Evolutionary conservation across 192 early-diverging fungal species (phyloP).

Genomic region (Backusella morwellensis): DNA sequence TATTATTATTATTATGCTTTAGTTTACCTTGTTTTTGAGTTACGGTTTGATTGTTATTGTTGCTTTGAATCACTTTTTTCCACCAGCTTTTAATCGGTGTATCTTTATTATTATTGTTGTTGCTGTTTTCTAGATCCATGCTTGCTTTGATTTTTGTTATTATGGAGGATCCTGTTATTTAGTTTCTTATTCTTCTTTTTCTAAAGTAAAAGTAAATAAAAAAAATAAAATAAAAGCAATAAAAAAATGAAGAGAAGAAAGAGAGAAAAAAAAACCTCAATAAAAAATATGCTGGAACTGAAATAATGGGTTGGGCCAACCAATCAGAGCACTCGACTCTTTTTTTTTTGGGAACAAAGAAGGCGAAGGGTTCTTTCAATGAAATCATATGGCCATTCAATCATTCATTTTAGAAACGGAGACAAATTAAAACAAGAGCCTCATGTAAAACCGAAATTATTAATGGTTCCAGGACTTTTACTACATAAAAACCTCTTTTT

Average conservation of each 20-base stretch:
- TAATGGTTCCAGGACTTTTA: too few relatives aligned
- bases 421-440: too few relatives aligned
- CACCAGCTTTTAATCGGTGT: constrained; percentile 8
- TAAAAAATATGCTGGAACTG: background rate
- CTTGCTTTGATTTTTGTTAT: background rate
- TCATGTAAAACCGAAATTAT: too few relatives aligned
- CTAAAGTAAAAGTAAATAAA: background rate
- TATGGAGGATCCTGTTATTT: background rate
- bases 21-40: constrained; percentile 6
- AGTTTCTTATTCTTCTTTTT: background rate
- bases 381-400: too few relatives aligned
- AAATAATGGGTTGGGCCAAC: background rate
- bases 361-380: too few relatives aligned
- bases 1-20: background rate
- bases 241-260: background rate
- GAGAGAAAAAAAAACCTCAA: background rate
- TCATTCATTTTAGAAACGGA: too few relatives aligned
- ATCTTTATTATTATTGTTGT: background rate
- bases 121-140: background rate
- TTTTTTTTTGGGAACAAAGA: background rate
- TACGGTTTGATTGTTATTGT: background rate
- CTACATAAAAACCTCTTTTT: too few relatives aligned
- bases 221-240: background rate
- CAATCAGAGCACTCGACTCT: background rate
- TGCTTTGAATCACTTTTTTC: constrained; percentile 7